A percentile compares a stretch with the other conserved stretches of the same genome.
These are phyloP conservation scores for Calonectria naviculata DNA, from an alignment of 2,329 filamentous ascomycete species.

Conservation along the genomic window DNA sequence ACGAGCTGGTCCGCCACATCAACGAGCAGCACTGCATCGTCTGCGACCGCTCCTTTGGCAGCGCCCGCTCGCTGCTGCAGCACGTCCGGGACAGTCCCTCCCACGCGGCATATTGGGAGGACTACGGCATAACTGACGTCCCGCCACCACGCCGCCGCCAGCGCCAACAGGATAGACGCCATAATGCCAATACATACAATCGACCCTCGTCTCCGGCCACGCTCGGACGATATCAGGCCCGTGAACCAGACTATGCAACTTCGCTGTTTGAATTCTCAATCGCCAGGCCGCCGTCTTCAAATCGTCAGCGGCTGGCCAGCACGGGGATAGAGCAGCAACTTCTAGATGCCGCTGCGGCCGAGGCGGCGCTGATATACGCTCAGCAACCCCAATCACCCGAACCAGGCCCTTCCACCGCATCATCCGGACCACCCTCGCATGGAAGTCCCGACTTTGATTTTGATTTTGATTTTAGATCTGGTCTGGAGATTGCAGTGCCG, in stretches of 20 bases:
- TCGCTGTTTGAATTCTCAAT: background rate
- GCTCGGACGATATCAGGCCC: background rate
- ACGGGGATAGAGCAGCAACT: background rate
- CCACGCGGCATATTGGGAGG: background rate
- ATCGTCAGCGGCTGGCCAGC: background rate
- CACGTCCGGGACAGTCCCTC: background rate
- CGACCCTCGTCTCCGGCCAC: background rate
- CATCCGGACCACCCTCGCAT: background rate
- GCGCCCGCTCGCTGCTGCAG: background rate
- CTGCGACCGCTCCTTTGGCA: background rate
- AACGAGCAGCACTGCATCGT: slow-evolving; percentile 2
- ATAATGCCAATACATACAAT: background rate
- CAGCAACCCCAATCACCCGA: background rate
- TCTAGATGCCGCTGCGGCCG: background rate
- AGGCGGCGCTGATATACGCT: background rate
- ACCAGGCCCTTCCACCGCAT: background rate
- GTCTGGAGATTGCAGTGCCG: background rate
- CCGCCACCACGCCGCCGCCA: background rate
- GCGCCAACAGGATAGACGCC: background rate
- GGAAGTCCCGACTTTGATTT: background rate
- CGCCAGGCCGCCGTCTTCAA: background rate
- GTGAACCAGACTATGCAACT: background rate
- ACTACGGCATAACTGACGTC: background rate
- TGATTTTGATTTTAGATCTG: background rate
- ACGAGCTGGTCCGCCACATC: background rate